Evolutionary conservation across 805 yeast genomes (phyloP).

Genomic region (Myxozyma geophila): DNA sequence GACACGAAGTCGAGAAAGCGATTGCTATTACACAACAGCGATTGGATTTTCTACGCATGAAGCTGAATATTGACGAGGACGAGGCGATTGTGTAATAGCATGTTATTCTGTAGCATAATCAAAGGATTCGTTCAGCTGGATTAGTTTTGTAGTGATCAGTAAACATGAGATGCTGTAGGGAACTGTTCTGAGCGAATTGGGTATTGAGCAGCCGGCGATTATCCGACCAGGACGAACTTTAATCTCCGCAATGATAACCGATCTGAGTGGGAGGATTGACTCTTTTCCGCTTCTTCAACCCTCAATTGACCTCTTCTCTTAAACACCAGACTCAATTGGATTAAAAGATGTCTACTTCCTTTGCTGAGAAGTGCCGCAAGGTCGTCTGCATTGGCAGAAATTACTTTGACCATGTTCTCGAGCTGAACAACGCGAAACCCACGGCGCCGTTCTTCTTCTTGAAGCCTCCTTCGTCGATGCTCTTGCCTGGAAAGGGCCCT

Average conservation of each 20-base stretch:
- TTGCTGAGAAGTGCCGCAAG: slow-evolving; percentile 50
- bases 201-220: not conserved
- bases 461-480: slow-evolving; percentile 82
- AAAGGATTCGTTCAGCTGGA: not conserved
- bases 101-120: not conserved
- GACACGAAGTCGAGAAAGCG: slow-evolving; percentile 55
- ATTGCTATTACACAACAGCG: slow-evolving; percentile 53
- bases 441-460: slow-evolving; percentile 88
- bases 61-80: slow-evolving; percentile 14
- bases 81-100: not conserved
- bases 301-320: not conserved
- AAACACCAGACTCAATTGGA: not conserved
- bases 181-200: not conserved
- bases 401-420: slow-evolving; percentile 94
- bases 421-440: slow-evolving; percentile 81
- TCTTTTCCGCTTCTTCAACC: not conserved
- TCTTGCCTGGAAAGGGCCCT: slow-evolving; percentile 71
- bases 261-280: not conserved
- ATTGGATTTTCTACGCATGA: slow-evolving; percentile 41
- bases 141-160: not conserved
- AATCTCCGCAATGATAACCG: not conserved
- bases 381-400: slow-evolving; percentile 95
- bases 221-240: not conserved
- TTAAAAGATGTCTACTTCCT: slow-evolving; percentile 26
- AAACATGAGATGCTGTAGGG: not conserved